These are phyloP conservation scores for Aspergillus sp. DNA, from an alignment of 2,329 filamentous ascomycete genomes.

Conservation along the genomic window DNA sequence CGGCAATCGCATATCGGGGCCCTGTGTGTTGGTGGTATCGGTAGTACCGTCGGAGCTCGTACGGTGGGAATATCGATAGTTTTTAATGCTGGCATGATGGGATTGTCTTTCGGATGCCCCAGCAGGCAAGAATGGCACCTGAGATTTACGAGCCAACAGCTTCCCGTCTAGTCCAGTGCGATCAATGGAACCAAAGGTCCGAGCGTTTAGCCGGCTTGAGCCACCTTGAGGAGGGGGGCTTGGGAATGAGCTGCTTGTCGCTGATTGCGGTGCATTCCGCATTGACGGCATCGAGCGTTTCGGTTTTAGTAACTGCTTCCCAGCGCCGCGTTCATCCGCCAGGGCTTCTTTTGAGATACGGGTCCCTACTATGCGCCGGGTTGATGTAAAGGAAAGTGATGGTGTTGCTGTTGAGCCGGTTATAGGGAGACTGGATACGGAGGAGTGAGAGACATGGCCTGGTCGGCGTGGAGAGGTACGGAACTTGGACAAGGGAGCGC, in stretches of 20 bases:
- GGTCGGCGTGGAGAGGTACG: conserved; percentile 67
- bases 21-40: conserved; percentile 46
- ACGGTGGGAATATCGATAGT: conserved; percentile 69
- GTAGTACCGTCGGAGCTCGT: conserved; percentile 74
- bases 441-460: conserved; percentile 68
- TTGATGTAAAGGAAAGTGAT: conserved; percentile 59
- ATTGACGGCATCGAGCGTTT: conserved; percentile 63
- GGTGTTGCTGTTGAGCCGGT: conserved; percentile 61
- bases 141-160: conserved; percentile 55
- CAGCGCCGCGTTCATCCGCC: conserved; percentile 50
- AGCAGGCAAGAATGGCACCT: conserved; percentile 75
- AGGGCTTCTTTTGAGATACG: conserved; percentile 37
- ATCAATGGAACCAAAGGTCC: conserved; percentile 72
- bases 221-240: conserved; percentile 40
- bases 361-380: conserved; percentile 57
- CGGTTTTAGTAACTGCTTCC: conserved; percentile 55
- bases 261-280: conserved; percentile 43
- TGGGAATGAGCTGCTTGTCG: conserved; percentile 32
- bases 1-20: conserved; percentile 42
- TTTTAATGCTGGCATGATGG: conserved; percentile 74
- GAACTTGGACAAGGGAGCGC: conserved; percentile 65
- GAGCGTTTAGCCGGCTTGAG: conserved; percentile 35
- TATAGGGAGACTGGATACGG: conserved; percentile 62
- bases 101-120: conserved; percentile 72
- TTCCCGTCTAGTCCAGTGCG: conserved; percentile 45